Evolutionary conservation across 768 basidiomycete species (phyloP).

Genomic region (Pulveroboletus sp.): DNA sequence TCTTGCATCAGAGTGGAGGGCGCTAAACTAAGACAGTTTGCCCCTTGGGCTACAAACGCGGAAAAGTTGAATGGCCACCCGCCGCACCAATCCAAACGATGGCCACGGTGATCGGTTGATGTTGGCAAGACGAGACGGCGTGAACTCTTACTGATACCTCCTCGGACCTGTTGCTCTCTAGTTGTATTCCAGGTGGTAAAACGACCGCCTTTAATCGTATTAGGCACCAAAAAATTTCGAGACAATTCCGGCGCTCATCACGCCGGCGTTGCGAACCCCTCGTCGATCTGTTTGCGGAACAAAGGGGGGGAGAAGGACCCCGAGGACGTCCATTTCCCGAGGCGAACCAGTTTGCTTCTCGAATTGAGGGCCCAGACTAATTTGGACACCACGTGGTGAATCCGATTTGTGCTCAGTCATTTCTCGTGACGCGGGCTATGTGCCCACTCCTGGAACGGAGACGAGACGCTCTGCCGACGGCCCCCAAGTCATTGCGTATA

Average conservation of each 20-base stretch:
- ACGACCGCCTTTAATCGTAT: slow-evolving; percentile 5
- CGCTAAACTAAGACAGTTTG: slow-evolving; percentile 1
- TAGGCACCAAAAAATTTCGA: slow-evolving; percentile 4
- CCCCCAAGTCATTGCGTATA: slow-evolving; percentile 10
- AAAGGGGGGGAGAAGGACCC: slow-evolving; percentile 20
- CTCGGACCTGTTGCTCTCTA: slow-evolving; percentile 20
- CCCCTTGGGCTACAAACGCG: slow-evolving; percentile 7
- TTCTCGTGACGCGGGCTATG: slow-evolving; percentile 12
- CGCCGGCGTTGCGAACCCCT: slow-evolving; percentile 11
- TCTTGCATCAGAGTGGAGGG: background rate
- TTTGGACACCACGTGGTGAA: slow-evolving; percentile 18
- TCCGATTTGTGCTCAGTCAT: background rate
- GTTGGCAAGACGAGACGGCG: slow-evolving; percentile 6
- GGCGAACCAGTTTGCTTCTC: slow-evolving; percentile 23
- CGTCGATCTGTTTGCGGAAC: slow-evolving; percentile 18
- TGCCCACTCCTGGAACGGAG: slow-evolving; percentile 16
- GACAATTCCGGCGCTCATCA: slow-evolving; percentile 18
- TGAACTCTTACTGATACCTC: slow-evolving; percentile 5
- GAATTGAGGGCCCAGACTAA: background rate
- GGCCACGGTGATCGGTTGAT: slow-evolving; percentile 8
- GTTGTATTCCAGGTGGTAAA: slow-evolving; percentile 12
- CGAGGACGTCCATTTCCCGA: slow-evolving; percentile 10
- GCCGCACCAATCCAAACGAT: slow-evolving; percentile 4
- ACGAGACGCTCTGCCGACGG: slow-evolving; percentile 23
- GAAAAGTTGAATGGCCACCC: slow-evolving; percentile 16